Conservation (phyloP, 306 rosid genomes). For the Glycyrrhiza uralensis region DNA sequence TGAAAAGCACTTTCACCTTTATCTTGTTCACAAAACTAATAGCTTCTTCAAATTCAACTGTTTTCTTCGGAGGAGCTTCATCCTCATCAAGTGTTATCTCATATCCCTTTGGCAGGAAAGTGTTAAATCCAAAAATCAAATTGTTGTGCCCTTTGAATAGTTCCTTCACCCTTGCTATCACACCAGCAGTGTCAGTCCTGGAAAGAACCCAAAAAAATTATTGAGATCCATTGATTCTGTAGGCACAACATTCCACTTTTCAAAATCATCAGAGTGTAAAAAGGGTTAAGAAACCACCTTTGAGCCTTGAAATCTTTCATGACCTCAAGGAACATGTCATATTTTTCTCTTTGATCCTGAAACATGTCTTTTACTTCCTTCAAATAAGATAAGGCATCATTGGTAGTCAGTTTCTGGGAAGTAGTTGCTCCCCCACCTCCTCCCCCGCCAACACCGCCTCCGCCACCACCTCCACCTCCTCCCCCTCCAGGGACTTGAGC, state of each 20-base stretch:
- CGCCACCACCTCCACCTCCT: slow-evolving; percentile 42
- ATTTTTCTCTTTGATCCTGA: slow-evolving; percentile 77
- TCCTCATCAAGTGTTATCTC: slow-evolving; percentile 90
- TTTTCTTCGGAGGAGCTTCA: slow-evolving; percentile 77
- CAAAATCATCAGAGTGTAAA: background rate
- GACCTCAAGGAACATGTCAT: slow-evolving; percentile 84
- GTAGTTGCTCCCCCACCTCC: slow-evolving; percentile 52
- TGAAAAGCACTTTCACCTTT: slow-evolving; percentile 55
- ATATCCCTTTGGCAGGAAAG: slow-evolving; percentile 94
- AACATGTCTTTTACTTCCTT: slow-evolving; percentile 89
- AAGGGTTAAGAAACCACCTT: slow-evolving; percentile 44
- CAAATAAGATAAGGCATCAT: slow-evolving; percentile 76
- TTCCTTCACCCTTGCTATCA: slow-evolving; percentile 92
- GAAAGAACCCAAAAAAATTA: slow-evolving; percentile 28
- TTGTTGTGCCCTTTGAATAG: slow-evolving; percentile 88
- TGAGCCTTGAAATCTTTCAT: slow-evolving; percentile 98
- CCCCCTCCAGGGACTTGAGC: slow-evolving; percentile 55
- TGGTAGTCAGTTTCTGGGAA: slow-evolving; percentile 71
- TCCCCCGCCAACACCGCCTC: slow-evolving; percentile 38
- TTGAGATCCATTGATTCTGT: background rate
- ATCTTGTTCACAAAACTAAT: slow-evolving; percentile 96
- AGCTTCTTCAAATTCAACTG: slow-evolving; percentile 95
- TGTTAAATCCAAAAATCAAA: slow-evolving; percentile 93
- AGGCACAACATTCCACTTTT: slow-evolving; percentile 8
- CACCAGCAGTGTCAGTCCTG: slow-evolving; percentile 94